phyloP scores from a whole-genome alignment of 495 filamentous ascomycete genomes.

The Margaritispora aquatica region DNA sequence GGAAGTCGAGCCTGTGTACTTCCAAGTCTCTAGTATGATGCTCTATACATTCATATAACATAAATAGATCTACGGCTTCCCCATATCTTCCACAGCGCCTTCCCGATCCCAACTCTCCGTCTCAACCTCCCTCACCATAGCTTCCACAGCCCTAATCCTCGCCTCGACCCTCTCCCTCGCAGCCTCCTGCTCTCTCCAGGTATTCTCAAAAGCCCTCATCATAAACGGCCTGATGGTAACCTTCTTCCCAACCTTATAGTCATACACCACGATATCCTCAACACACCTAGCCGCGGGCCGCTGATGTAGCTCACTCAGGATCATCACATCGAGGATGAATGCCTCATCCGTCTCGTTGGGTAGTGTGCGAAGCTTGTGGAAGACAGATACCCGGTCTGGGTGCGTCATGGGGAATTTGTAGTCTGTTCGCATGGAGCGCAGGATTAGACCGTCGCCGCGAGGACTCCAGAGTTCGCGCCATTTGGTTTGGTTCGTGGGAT shows the following conservation, averaged over 20 bases:
- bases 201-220: slow-evolving; percentile 54
- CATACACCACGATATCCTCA: slow-evolving; percentile 82
- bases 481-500: slow-evolving; percentile 53
- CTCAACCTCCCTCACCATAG: slow-evolving; percentile 55
- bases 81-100: slow-evolving; percentile 23
- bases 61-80: neutral
- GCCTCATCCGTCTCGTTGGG: slow-evolving; percentile 27
- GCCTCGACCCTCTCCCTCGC: slow-evolving; percentile 39
- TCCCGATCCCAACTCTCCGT: slow-evolving; percentile 64
- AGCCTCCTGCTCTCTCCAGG: slow-evolving; percentile 61
- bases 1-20: neutral
- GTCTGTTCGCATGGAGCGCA: slow-evolving; percentile 74
- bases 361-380: slow-evolving; percentile 66
- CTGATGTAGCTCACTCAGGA: slow-evolving; percentile 75
- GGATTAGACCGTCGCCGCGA: slow-evolving; percentile 64
- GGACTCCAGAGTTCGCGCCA: slow-evolving; percentile 71
- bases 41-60: neutral
- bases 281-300: slow-evolving; percentile 70
- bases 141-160: slow-evolving; percentile 36
- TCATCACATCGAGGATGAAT: slow-evolving; percentile 48
- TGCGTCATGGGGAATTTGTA: slow-evolving; percentile 93
- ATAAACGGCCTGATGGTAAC: slow-evolving; percentile 60
- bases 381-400: slow-evolving; percentile 81
- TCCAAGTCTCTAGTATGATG: no score
- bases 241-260: slow-evolving; percentile 60